phyloP scores from a whole-genome alignment of 2,329 filamentous ascomycete genomes.

The Biscogniauxia sp. region DNA sequence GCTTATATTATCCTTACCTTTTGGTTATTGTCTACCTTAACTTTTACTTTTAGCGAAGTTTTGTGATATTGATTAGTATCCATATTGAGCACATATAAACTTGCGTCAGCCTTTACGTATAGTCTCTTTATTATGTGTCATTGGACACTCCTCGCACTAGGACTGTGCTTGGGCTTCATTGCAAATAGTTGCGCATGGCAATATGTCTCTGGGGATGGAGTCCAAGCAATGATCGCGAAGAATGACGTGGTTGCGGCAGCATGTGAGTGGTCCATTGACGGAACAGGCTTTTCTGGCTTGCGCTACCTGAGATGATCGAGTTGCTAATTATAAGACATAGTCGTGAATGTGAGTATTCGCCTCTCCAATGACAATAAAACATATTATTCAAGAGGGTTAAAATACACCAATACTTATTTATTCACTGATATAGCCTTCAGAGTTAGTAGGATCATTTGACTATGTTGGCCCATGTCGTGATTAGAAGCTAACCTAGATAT shows the following conservation, averaged over 20 bases:
- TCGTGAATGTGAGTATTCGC: neutral
- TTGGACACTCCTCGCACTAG: neutral
- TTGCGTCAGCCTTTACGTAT: neutral
- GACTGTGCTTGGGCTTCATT: neutral
- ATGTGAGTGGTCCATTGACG: constrained; percentile 10
- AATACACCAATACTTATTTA: neutral
- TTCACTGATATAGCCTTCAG: neutral
- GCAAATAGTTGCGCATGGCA: constrained; percentile 6
- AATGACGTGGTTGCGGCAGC: constrained; percentile 6
- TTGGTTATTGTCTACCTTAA: no score
- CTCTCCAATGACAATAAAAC: neutral
- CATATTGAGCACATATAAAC: no score
- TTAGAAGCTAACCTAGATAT: neutral
- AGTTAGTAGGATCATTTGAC: neutral
- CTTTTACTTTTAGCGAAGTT: no score
- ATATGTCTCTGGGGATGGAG: constrained; percentile 5
- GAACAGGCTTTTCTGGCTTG: neutral
- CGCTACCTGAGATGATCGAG: no score
- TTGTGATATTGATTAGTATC: no score
- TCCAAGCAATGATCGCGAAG: constrained; percentile 4
- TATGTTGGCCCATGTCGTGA: neutral
- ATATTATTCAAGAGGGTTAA: neutral
- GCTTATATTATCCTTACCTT: no score
- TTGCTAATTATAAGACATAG: neutral
- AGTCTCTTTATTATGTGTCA: neutral